Evolutionary conservation across 495 filamentous ascomycete species (phyloP).

Genomic region (Penicillium robsamsonii): DNA sequence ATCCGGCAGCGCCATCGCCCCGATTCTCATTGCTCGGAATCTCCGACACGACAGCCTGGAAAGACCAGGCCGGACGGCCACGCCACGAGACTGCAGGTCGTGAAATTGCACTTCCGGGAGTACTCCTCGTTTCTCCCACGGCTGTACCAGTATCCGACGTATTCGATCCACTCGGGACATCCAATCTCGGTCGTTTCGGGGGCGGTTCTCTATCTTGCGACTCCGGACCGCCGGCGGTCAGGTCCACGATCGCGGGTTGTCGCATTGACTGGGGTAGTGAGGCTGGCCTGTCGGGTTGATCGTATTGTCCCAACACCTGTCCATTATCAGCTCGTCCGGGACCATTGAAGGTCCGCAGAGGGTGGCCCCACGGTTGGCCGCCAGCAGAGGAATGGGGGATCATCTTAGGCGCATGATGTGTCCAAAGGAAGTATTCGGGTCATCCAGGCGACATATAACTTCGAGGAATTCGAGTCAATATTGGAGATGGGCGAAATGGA

Average conservation of each 20-base stretch:
- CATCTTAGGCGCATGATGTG: conserved; percentile 49
- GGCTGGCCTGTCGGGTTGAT: conserved; percentile 17
- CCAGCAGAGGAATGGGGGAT: conserved; percentile 48
- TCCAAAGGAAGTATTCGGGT: conserved; percentile 15
- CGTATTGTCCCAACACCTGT: conserved; percentile 28
- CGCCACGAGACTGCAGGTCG: conserved; percentile 40
- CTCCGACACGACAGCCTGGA: conserved; percentile 44
- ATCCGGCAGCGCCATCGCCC: conserved; percentile 27
- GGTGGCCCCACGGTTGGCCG: conserved; percentile 44
- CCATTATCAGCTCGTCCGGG: conserved; percentile 32
- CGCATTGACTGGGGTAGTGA: conserved; percentile 24
- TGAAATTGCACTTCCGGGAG: conserved; percentile 27
- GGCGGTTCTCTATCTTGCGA: conserved; percentile 41
- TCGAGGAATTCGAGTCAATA: conserved; percentile 22
- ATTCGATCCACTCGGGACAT: conserved; percentile 28
- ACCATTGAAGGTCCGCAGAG: conserved; percentile 39
- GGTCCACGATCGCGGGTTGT: conserved; percentile 40
- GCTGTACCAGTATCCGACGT: conserved; percentile 24
- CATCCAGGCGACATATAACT: conserved; percentile 4
- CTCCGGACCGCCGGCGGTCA: conserved; percentile 34
- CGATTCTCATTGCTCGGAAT: conserved; percentile 32
- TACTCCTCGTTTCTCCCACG: conserved; percentile 33
- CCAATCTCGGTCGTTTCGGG: conserved; percentile 41
- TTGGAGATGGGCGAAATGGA: not conserved
- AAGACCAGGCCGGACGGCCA: conserved; percentile 46